Base-by-base conservation (phyloP, 352 stramenopile species). In the Pythium biforme region DNA sequence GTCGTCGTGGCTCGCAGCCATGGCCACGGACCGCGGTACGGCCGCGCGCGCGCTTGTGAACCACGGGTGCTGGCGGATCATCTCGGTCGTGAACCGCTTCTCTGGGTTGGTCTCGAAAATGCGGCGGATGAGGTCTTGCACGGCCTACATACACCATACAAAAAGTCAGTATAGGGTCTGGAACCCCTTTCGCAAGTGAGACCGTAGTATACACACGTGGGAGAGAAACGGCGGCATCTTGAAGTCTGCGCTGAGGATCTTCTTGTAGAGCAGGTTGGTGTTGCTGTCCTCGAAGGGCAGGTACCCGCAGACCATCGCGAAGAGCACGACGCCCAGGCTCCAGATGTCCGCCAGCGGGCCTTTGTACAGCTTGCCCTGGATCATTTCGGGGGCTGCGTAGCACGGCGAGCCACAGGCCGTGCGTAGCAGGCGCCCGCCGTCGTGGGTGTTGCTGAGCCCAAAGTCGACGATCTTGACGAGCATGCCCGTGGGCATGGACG, bases 381-480 rank as follows among this genome's bases (percentile, higher is more conserved):
- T 97, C 89, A 98, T 97, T 59, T 98, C 93, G 0, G 93, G 93
- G 11, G 90, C 89, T 2, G 92, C 93, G 61, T 98, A 98, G 49
- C 89, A 97, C 1, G 93, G 93, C 4, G 86, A 97, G 7, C 93
- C 93, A 55, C 93, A 98, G 5, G 93, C 90, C 2, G 92, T 98
- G 14, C 77, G 71, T 19, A 98, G 69, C n/a, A 97, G 40, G 9
- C 73, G 70, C 0, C 73, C 77, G 27, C 69, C 70, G 20, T 97
- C 91, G 67, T 97, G 84, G 0, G 79, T 97, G 52, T 98, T 98
- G 66, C 81, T 95, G 3, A 98, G 75, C 1, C 92, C 92, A 81
- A 97, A 98, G 64, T 98, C 92, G 17, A 96, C 89, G 54, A 98
- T 96, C 64, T 98, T 98, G 65, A 96, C 73, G 6, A 75, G 52